Evolutionary conservation across 2,329 filamentous ascomycete genomes (phyloP).

Genomic region (Pseudopithomyces chartarum): DNA sequence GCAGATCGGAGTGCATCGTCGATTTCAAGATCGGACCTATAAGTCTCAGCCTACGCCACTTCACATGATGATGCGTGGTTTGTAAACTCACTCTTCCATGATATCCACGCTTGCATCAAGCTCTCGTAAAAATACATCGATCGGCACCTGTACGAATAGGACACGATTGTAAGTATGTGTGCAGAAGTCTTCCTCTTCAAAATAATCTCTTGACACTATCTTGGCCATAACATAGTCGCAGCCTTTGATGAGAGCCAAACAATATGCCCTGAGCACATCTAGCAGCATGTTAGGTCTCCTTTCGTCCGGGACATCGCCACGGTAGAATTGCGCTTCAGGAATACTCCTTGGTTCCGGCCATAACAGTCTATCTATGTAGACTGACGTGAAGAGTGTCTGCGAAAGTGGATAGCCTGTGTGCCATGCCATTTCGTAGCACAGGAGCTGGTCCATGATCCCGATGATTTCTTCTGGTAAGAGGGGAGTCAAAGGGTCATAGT

Average conservation of each 20-base stretch:
- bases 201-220: conserved; percentile 84
- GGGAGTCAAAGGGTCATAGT: conserved; percentile 73
- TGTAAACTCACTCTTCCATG: conserved; percentile 36
- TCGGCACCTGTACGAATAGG: conserved; percentile 61
- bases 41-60: conserved; percentile 14
- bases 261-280: conserved; percentile 80
- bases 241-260: conserved; percentile 79
- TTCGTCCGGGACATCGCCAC: conserved; percentile 24
- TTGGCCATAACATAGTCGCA: conserved; percentile 79
- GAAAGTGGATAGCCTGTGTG: conserved; percentile 94
- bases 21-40: conserved; percentile 33
- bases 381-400: conserved; percentile 90
- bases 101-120: conserved; percentile 37
- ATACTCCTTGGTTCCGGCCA: conserved; percentile 70
- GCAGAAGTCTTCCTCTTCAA: conserved; percentile 98
- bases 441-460: conserved; percentile 90
- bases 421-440: conserved; percentile 97
- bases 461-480: conserved; percentile 80
- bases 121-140: conserved; percentile 41
- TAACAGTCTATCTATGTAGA: conserved; percentile 85
- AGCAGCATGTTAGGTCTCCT: conserved; percentile 32
- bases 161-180: conserved; percentile 86
- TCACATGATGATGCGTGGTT: not conserved
- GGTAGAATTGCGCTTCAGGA: conserved; percentile 67
- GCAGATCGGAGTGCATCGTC: conserved; percentile 55